Percentiles rank a stretch among this genome's conserved stretches.
phyloP scores from a whole-genome alignment of 495 filamentous ascomycete genomes.

The Thermochaetoides thermophila region DNA sequence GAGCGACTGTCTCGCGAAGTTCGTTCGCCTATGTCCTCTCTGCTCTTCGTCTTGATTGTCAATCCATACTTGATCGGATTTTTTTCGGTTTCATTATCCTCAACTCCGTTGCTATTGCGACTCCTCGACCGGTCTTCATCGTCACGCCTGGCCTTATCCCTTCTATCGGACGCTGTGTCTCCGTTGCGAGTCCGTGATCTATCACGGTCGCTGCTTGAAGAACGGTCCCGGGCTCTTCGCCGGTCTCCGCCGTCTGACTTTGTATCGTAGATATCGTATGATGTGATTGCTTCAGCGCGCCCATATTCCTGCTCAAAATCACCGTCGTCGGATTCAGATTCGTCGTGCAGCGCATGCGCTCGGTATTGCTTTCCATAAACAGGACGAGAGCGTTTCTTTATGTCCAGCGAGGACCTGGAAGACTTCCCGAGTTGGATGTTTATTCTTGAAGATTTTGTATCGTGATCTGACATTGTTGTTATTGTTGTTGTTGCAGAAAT shows the following conservation, averaged over 20 bases:
- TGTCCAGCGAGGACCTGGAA: conserved; percentile 6
- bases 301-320: conserved; percentile 7
- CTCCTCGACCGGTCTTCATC: not conserved
- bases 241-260: not conserved
- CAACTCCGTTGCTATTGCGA: not conserved
- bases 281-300: conserved; percentile 24
- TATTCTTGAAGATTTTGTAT: conserved; percentile 17
- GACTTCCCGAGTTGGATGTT: conserved; percentile 22
- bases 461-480: conserved; percentile 10
- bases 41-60: conserved; percentile 22
- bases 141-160: not conserved
- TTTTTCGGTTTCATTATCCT: conserved; percentile 22
- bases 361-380: conserved; percentile 25
- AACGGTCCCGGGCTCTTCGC: not conserved
- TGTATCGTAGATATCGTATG: conserved; percentile 5
- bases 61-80: conserved; percentile 30
- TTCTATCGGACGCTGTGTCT: not conserved
- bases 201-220: not conserved
- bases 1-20: not conserved
- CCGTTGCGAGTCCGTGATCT: not conserved
- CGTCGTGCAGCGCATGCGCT: conserved; percentile 17
- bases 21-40: not conserved
- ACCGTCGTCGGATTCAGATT: conserved; percentile 21
- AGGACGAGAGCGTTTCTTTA: conserved; percentile 20
- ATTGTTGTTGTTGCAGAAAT: not conserved